These are phyloP conservation scores for Trichoderma gracile DNA, from an alignment of 2,329 filamentous ascomycete genomes.

Conservation along the genomic window DNA sequence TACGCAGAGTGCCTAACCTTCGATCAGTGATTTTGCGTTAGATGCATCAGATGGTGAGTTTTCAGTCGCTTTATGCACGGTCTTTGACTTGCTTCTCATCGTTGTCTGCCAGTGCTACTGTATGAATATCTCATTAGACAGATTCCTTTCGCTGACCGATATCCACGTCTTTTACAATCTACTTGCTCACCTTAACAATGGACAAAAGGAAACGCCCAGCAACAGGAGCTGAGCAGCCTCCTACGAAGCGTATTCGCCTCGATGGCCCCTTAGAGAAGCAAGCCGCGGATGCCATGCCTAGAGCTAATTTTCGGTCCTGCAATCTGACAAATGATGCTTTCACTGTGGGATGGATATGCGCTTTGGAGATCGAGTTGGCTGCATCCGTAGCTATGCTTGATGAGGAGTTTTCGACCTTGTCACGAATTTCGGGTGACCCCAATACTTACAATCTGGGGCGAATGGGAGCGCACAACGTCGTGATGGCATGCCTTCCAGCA, in stretches of 20 bases:
- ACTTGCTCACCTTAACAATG: background rate
- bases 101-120: background rate
- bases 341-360: conserved; percentile 26
- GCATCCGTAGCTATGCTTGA: conserved; percentile 27
- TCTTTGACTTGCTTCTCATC: no score
- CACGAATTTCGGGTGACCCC: background rate
- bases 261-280: background rate
- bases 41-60: background rate
- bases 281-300: background rate
- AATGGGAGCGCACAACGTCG: conserved; percentile 25
- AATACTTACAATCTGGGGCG: conserved; percentile 25
- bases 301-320: background rate
- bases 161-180: background rate
- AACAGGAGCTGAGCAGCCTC: background rate
- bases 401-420: background rate
- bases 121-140: background rate
- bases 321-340: background rate
- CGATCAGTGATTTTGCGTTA: background rate
- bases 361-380: conserved; percentile 22
- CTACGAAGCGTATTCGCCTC: background rate
- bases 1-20: no score
- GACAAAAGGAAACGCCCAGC: background rate
- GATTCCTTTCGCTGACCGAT: no score
- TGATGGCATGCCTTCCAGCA: conserved; percentile 27
- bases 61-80: background rate